phyloP scores from a whole-genome alignment of 768 basidiomycete species.

The Termitomyces sp. region DNA sequence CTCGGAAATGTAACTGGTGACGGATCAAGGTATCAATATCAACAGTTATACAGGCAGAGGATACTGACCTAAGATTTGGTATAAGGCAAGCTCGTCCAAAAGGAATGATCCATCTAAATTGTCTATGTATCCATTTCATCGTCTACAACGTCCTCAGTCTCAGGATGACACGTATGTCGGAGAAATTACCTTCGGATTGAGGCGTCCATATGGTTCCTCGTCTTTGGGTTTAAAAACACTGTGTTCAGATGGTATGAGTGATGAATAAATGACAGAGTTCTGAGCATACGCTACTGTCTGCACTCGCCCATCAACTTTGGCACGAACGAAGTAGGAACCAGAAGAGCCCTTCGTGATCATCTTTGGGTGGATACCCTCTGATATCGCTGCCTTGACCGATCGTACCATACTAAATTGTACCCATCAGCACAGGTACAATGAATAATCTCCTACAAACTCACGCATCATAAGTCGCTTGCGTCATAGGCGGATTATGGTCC shows the following conservation, averaged over 20 bases:
- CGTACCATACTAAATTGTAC: constrained; percentile 46
- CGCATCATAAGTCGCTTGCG: constrained; percentile 66
- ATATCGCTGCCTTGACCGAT: constrained; percentile 63
- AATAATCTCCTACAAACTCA: constrained; percentile 28
- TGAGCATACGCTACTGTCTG: constrained; percentile 73
- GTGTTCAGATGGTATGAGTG: background rate
- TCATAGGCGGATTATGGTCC: constrained; percentile 76
- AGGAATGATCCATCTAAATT: constrained; percentile 85
- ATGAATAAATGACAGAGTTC: background rate
- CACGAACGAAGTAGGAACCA: constrained; percentile 89
- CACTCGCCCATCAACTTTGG: constrained; percentile 68
- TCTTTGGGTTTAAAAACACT: constrained; percentile 93
- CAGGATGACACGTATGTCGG: background rate
- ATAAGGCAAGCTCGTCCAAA: constrained; percentile 88
- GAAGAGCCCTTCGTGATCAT: constrained; percentile 89
- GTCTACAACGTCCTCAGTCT: constrained; percentile 40
- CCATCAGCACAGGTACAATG: background rate
- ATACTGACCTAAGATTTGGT: constrained; percentile 71
- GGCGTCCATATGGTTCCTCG: constrained; percentile 82
- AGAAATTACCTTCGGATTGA: constrained; percentile 72
- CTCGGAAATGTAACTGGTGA: constrained; percentile 75
- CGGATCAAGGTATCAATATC: background rate
- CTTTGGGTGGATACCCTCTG: constrained; percentile 80
- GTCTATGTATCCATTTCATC: constrained; percentile 85
- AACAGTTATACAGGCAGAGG: background rate